Conservation (phyloP, 2,329 filamentous ascomycete species). For the Amylocarpus encephaloides region DNA sequence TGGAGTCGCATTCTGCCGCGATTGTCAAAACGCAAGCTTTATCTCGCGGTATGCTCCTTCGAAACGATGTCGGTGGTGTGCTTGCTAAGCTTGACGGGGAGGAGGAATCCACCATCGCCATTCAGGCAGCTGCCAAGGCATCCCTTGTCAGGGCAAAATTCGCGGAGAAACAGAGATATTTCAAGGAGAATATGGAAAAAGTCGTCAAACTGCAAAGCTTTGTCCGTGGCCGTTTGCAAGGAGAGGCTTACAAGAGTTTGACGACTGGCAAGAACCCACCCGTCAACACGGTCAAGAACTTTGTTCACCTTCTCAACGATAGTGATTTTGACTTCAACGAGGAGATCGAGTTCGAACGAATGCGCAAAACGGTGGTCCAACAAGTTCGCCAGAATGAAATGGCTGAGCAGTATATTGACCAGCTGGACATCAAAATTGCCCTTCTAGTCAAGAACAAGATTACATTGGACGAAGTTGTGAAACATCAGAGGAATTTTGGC, state of each 20-base stretch:
- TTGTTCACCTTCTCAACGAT: conserved; percentile 94
- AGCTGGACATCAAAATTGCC: conserved; percentile 98
- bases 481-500: conserved; percentile 93
- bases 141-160: conserved; percentile 69
- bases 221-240: conserved; percentile 87
- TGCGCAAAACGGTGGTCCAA: conserved; percentile 93
- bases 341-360: conserved; percentile 90
- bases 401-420: conserved; percentile 95
- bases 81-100: conserved; percentile 75
- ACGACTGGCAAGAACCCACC: conserved; percentile 95
- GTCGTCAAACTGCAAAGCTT: conserved; percentile 99
- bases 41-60: conserved; percentile 70
- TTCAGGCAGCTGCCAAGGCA: conserved; percentile 70
- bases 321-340: conserved; percentile 99
- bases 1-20: conserved; percentile 61
- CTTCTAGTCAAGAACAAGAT: conserved; percentile 99
- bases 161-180: conserved; percentile 79
- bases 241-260: conserved; percentile 95
- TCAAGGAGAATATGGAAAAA: conserved; percentile 96
- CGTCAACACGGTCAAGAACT: conserved; percentile 94
- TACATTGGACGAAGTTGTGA: conserved; percentile 93
- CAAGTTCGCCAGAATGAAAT: conserved; percentile 96
- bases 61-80: conserved; percentile 65
- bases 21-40: conserved; percentile 68
- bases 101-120: conserved; percentile 66